These are phyloP conservation scores for Lepidium africanum DNA, from an alignment of 345 rosid genomes.

Conservation along the genomic window DNA sequence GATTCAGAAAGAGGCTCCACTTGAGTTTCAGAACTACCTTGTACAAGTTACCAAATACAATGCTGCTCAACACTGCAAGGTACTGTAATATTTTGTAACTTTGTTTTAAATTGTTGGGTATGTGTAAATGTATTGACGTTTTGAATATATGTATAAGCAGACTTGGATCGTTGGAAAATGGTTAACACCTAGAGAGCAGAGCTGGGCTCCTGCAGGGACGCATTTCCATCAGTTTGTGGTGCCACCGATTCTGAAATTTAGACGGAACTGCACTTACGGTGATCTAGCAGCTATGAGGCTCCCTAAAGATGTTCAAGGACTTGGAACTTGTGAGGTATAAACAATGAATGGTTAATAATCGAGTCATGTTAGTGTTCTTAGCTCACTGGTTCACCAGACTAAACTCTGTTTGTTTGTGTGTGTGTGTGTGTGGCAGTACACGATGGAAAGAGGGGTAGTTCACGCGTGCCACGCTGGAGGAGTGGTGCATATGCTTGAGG, in stretches of 20 bases:
- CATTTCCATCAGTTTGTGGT: constrained; percentile 98
- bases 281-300: constrained; percentile 98
- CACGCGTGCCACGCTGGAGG: constrained; percentile 99
- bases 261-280: constrained; percentile 84
- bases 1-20: constrained; percentile 79
- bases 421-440: constrained; percentile 50
- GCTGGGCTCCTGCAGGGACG: constrained; percentile 89
- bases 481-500: constrained; percentile 79
- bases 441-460: constrained; percentile 93
- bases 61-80: constrained; percentile 87
- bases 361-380: not conserved
- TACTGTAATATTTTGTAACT: not conserved
- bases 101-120: not conserved
- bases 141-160: constrained; percentile 23
- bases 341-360: not conserved
- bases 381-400: not conserved
- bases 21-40: constrained; percentile 63
- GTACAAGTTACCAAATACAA: constrained; percentile 95
- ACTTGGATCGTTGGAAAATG: constrained; percentile 99
- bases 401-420: not conserved
- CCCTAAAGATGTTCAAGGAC: constrained; percentile 82
- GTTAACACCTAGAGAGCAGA: constrained; percentile 84
- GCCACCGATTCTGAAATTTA: constrained; percentile 69
- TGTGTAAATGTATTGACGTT: not conserved
- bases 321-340: constrained; percentile 81